Conservation (phyloP, 352 stramenopile species). For the Salisapilia sapeloensis region DNA sequence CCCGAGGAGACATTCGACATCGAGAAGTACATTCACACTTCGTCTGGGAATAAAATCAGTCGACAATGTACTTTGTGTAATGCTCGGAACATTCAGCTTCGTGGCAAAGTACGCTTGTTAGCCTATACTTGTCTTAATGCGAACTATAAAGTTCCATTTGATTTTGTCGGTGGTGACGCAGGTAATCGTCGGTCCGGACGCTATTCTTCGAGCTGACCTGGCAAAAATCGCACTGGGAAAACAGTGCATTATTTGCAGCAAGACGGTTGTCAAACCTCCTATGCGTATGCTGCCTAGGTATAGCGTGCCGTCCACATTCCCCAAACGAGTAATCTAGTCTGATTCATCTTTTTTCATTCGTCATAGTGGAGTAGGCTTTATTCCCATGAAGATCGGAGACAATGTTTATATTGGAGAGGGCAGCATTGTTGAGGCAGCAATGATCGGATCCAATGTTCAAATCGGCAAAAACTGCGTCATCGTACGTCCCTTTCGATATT, state of each 20-base stretch:
- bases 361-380: slow-evolving; percentile 52
- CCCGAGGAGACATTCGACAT: slow-evolving; percentile 27
- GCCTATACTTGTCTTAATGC: background rate
- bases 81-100: slow-evolving; percentile 57
- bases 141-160: too few species aligned
- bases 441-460: slow-evolving; percentile 69
- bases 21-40: slow-evolving; percentile 46
- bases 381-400: slow-evolving; percentile 70
- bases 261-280: slow-evolving; percentile 57
- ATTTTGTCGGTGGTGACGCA: too few species aligned
- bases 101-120: slow-evolving; percentile 22
- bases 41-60: slow-evolving; percentile 56
- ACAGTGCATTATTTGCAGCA: slow-evolving; percentile 56
- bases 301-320: background rate
- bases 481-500: slow-evolving; percentile 12
- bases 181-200: slow-evolving; percentile 53
- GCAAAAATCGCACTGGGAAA: slow-evolving; percentile 70
- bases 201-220: slow-evolving; percentile 64
- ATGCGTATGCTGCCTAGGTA: slow-evolving; percentile 44
- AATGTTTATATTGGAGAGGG: slow-evolving; percentile 63
- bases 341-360: slow-evolving; percentile 1
- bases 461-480: slow-evolving; percentile 80
- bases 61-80: slow-evolving; percentile 39
- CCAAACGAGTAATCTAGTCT: background rate
- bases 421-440: slow-evolving; percentile 61